These are phyloP conservation scores for Daldinia bambusicola DNA, from an alignment of 495 filamentous ascomycete genomes.

Conservation along the genomic window DNA sequence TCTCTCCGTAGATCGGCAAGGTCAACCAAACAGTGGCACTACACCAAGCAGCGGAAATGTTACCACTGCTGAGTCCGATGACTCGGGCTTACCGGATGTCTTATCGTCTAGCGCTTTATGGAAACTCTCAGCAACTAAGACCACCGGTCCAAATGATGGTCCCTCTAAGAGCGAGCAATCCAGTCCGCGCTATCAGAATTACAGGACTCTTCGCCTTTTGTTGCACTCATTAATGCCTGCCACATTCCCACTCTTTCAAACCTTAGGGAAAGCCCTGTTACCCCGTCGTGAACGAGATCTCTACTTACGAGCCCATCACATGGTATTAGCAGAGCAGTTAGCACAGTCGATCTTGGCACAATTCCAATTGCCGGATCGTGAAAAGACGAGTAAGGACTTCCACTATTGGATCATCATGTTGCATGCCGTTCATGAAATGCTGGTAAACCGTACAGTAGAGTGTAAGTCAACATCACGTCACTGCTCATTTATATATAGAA, in stretches of 20 bases:
- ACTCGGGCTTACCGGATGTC: constrained; percentile 37
- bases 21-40: constrained; percentile 2
- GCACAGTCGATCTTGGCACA: constrained; percentile 76
- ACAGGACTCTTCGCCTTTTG: constrained; percentile 75
- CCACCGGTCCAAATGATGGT: constrained; percentile 17
- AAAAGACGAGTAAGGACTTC: constrained; percentile 60
- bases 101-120: constrained; percentile 37
- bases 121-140: constrained; percentile 36
- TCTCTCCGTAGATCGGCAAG: constrained; percentile 29
- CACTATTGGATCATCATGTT: constrained; percentile 84
- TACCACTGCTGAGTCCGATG: constrained; percentile 32
- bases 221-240: constrained; percentile 77
- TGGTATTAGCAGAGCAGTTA: constrained; percentile 79
- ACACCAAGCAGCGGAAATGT: constrained; percentile 14
- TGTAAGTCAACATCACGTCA: constrained; percentile 55
- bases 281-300: constrained; percentile 73
- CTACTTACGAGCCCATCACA: constrained; percentile 71
- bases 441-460: constrained; percentile 68
- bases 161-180: constrained; percentile 53
- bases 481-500: constrained; percentile 20
- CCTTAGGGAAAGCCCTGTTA: constrained; percentile 80
- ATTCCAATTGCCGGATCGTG: constrained; percentile 54
- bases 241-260: constrained; percentile 80
- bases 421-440: constrained; percentile 76
- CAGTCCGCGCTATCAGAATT: constrained; percentile 75